Conservation (phyloP, 2,329 filamentous ascomycete species). For the Dactylellina haptotyla region DNA sequence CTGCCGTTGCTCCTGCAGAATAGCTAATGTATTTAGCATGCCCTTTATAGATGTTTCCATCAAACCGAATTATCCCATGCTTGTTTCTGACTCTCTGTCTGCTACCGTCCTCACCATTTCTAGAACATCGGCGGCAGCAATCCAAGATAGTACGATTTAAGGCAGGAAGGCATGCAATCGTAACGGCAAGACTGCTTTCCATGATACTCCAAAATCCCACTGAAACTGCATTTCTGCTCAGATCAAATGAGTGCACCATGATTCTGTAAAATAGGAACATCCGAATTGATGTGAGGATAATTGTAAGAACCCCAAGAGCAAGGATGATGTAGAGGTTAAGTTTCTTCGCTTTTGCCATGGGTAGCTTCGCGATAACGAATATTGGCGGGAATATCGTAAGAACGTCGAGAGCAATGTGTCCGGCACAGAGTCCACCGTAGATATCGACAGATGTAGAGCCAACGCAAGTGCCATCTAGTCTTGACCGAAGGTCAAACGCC, state of each 20-base stretch:
- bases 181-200: slow-evolving; percentile 52
- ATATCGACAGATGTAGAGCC: slow-evolving; percentile 44
- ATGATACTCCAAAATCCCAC: slow-evolving; percentile 53
- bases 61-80: slow-evolving; percentile 39
- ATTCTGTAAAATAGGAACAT: slow-evolving; percentile 50
- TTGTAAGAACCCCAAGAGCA: slow-evolving; percentile 32
- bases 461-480: slow-evolving; percentile 45
- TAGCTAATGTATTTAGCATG: slow-evolving; percentile 52
- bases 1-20: slow-evolving; percentile 38
- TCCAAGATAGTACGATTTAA: slow-evolving; percentile 33
- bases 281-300: slow-evolving; percentile 46
- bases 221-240: slow-evolving; percentile 32
- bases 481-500: slow-evolving; percentile 44
- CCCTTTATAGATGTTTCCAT: slow-evolving; percentile 47
- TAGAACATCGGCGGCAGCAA: slow-evolving; percentile 13
- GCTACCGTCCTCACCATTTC: slow-evolving; percentile 2
- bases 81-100: slow-evolving; percentile 34
- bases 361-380: slow-evolving; percentile 40
- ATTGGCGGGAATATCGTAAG: slow-evolving; percentile 51
- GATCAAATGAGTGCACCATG: slow-evolving; percentile 45
- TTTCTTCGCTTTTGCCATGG: slow-evolving; percentile 40
- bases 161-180: slow-evolving; percentile 45
- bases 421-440: slow-evolving; percentile 44
- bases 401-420: slow-evolving; percentile 47
- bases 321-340: slow-evolving; percentile 48